A percentile compares a stretch with the other conserved stretches of the same genome.
phyloP scores from a whole-genome alignment of 106 monocot species.

The Phalaenopsis aphrodite region DNA sequence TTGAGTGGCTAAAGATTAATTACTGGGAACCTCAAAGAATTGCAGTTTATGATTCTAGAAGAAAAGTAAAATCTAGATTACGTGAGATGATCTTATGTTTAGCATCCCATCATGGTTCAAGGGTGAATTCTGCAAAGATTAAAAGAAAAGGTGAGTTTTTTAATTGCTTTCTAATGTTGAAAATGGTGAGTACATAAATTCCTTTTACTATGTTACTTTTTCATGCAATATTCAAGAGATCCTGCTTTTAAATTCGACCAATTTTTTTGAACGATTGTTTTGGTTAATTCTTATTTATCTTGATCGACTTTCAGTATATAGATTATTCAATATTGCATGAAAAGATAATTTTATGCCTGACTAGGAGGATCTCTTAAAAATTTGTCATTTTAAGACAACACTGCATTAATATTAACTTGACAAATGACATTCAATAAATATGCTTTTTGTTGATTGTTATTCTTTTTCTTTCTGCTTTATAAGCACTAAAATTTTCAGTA shows the following conservation, averaged over 20 bases:
- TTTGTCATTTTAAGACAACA: no score
- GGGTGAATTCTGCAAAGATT: slow-evolving; percentile 6
- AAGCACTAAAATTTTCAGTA: no score
- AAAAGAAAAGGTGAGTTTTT: slow-evolving; percentile 47
- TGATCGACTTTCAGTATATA: not conserved
- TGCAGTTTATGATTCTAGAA: slow-evolving; percentile 15
- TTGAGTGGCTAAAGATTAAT: slow-evolving; percentile 71
- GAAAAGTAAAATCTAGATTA: slow-evolving; percentile 19
- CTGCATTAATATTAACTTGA: no score
- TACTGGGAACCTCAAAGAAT: slow-evolving; percentile 28
- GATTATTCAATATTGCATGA: not conserved
- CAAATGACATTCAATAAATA: no score
- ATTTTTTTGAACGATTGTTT: not conserved
- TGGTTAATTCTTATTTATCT: not conserved
- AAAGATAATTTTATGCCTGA: no score
- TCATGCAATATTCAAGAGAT: not conserved
- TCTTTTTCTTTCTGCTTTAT: no score
- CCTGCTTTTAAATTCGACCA: not conserved
- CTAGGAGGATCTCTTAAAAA: no score
- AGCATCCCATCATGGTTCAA: slow-evolving; percentile 18
- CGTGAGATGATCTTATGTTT: slow-evolving; percentile 6
- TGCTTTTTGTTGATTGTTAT: no score
- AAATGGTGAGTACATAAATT: not conserved
- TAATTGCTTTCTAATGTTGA: not conserved
- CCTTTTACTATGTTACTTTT: not conserved